Evolutionary conservation across 768 basidiomycete species (phyloP).

Genomic region (Suillus bovinus): DNA sequence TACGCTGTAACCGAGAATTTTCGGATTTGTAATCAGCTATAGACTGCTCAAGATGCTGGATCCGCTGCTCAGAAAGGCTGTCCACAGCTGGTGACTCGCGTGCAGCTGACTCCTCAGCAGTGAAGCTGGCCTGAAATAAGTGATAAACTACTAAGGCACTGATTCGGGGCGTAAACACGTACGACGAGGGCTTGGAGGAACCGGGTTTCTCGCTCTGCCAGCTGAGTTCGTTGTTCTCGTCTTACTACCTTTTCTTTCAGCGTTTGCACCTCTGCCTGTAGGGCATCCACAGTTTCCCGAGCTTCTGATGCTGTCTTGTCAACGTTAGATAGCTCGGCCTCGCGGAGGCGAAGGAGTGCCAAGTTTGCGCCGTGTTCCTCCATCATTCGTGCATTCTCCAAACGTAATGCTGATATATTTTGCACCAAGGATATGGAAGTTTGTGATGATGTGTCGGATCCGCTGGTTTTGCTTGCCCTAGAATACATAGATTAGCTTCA

Average conservation of each 20-base stretch:
- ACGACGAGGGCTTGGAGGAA: constrained; percentile 70
- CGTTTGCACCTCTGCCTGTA: constrained; percentile 39
- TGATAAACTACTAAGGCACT: background rate
- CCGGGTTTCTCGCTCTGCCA: constrained; percentile 62
- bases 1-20: constrained; percentile 45
- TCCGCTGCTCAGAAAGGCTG: constrained; percentile 40
- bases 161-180: constrained; percentile 24
- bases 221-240: constrained; percentile 39
- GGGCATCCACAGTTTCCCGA: constrained; percentile 29
- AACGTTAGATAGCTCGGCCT: constrained; percentile 48
- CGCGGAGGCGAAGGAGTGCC: constrained; percentile 54
- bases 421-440: constrained; percentile 58
- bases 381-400: constrained; percentile 60
- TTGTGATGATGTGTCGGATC: constrained; percentile 39
- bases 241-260: constrained; percentile 40
- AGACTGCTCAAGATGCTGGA: constrained; percentile 56
- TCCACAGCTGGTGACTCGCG: constrained; percentile 28
- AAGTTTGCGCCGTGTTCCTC: constrained; percentile 64
- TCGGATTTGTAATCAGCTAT: constrained; percentile 54
- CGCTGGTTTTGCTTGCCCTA: constrained; percentile 41
- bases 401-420: constrained; percentile 57
- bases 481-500: constrained; percentile 7
- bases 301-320: constrained; percentile 40
- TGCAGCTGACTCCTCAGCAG: constrained; percentile 51
- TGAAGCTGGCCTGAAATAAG: constrained; percentile 56